These are phyloP conservation scores for Collybia sordida DNA, from an alignment of 768 basidiomycete species.

Conservation along the genomic window DNA sequence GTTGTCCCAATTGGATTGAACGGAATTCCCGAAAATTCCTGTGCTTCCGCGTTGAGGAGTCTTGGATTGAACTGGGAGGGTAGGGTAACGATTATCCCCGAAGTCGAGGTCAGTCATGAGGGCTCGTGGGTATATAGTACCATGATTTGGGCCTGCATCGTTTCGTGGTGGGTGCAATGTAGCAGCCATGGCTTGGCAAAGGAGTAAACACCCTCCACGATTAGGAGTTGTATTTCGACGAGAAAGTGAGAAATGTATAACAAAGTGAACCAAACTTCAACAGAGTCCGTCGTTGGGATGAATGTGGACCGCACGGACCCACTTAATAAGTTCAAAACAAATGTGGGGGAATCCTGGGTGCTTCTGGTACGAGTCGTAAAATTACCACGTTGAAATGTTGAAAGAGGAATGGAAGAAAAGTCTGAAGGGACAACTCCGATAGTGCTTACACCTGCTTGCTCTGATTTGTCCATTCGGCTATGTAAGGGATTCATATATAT, in stretches of 20 bases:
- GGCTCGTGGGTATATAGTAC: constrained; percentile 47
- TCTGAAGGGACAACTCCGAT: not conserved
- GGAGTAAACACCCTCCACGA: constrained; percentile 3
- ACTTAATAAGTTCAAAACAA: not conserved
- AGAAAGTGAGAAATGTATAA: constrained; percentile 1
- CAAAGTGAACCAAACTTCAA: constrained; percentile 1
- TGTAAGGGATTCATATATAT: not conserved
- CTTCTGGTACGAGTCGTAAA: too few relatives aligned
- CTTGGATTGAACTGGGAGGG: constrained; percentile 23
- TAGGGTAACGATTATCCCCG: constrained; percentile 60
- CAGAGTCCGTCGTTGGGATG: not conserved
- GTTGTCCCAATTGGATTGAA: constrained; percentile 25
- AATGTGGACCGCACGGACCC: not conserved
- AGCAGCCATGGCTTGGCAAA: constrained; percentile 41
- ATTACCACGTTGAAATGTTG: too few relatives aligned
- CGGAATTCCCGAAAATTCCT: constrained; percentile 27
- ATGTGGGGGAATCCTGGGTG: not conserved
- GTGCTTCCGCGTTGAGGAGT: constrained; percentile 21
- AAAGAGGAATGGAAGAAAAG: constrained; percentile 6
- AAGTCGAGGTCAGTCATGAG: constrained; percentile 63
- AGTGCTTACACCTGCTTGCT: constrained; percentile 4
- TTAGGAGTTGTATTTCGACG: constrained; percentile 19
- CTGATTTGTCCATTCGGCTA: constrained; percentile 12
- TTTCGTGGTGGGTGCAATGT: constrained; percentile 46
- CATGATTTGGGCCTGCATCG: constrained; percentile 31